phyloP scores from a whole-genome alignment of 352 stramenopile genomes.

The Globisporangium rhizosaccharum region DNA sequence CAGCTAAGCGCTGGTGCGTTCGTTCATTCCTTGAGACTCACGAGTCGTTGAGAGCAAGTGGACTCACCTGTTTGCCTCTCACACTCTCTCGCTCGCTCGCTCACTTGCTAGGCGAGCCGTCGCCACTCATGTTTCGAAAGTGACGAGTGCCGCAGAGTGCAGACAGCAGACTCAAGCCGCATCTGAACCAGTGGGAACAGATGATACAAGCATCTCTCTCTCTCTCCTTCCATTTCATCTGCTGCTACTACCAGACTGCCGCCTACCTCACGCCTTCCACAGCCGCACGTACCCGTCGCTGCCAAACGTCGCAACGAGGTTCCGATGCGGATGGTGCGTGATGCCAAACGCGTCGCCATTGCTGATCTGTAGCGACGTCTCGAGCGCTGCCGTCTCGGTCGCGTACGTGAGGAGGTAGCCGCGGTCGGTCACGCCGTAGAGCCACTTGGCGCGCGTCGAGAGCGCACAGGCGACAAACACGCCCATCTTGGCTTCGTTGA shows the following conservation, averaged over 20 bases:
- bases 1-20: neutral
- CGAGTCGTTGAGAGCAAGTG: neutral
- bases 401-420: slow-evolving; percentile 76
- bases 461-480: slow-evolving; percentile 87
- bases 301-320: slow-evolving; percentile 86
- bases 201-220: neutral
- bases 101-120: slow-evolving; percentile 10
- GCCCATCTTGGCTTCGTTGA: slow-evolving; percentile 53
- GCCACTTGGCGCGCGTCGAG: slow-evolving; percentile 75
- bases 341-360: slow-evolving; percentile 79
- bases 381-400: slow-evolving; percentile 44
- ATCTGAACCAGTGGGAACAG: neutral
- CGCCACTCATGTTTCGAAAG: slow-evolving; percentile 15
- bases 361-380: slow-evolving; percentile 77
- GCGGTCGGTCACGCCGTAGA: slow-evolving; percentile 87
- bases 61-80: neutral
- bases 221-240: no score
- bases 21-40: neutral
- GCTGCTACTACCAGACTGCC: neutral
- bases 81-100: neutral
- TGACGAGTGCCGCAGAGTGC: neutral
- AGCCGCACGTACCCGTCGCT: slow-evolving; percentile 80
- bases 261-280: slow-evolving; percentile 58
- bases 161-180: slow-evolving; percentile 28
- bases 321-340: slow-evolving; percentile 84